Evolutionary conservation across 2,329 filamentous ascomycete species (phyloP).

Genomic region (Claviceps sp.): DNA sequence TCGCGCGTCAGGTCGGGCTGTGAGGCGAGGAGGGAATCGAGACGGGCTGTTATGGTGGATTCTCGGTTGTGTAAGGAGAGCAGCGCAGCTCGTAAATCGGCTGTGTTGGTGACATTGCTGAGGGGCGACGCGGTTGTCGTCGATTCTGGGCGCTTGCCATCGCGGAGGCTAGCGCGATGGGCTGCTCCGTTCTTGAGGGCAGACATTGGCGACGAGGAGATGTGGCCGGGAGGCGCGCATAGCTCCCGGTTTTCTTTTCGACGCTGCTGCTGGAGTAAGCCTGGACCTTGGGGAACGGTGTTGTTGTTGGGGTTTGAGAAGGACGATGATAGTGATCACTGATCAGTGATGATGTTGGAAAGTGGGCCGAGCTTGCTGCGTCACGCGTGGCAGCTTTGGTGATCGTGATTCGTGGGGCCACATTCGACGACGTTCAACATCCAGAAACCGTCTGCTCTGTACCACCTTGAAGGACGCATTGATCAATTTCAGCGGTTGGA

Average conservation of each 20-base stretch:
- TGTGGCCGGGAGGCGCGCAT: conserved; percentile 29
- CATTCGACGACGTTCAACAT: not conserved
- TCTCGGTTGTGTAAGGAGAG: conserved; percentile 65
- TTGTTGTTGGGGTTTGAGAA: not conserved
- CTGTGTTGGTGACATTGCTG: conserved; percentile 58
- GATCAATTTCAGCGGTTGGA: not conserved
- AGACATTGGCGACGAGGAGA: conserved; percentile 32
- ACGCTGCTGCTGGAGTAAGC: not conserved
- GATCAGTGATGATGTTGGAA: not conserved
- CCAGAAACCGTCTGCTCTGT: not conserved
- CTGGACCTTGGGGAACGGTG: not conserved
- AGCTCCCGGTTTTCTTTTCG: conserved; percentile 18
- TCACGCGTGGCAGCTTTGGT: not conserved
- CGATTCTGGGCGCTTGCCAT: conserved; percentile 15
- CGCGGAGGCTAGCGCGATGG: conserved; percentile 20
- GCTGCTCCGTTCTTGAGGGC: conserved; percentile 30
- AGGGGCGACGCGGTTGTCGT: conserved; percentile 26
- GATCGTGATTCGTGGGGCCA: not conserved
- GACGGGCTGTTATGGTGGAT: conserved; percentile 55
- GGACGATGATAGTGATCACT: not conserved
- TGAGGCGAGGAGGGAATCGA: conserved; percentile 65
- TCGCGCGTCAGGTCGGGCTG: conserved; percentile 81
- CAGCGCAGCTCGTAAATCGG: conserved; percentile 69
- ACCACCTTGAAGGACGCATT: not conserved
- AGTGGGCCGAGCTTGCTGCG: not conserved